These are phyloP conservation scores for Salix brachista DNA, from an alignment of 345 rosid species.

Conservation along the genomic window DNA sequence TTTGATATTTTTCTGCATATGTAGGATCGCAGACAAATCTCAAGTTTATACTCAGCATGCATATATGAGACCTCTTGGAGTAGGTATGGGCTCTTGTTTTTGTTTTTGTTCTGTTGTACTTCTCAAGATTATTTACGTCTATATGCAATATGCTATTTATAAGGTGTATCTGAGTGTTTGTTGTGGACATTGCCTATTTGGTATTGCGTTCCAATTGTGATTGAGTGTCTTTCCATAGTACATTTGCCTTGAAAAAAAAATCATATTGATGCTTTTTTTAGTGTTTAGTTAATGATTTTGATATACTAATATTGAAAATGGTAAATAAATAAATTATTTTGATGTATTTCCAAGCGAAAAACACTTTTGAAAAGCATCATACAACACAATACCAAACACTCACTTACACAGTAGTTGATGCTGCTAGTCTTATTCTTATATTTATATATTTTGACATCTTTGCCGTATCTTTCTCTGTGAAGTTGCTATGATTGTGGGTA, in stretches of 20 bases:
- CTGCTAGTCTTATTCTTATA: not conserved
- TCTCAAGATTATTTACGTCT: not conserved
- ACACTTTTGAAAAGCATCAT: too few species aligned
- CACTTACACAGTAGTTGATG: not conserved
- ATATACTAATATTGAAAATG: too few species aligned
- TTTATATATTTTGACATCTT: not conserved
- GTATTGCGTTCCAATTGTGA: too few species aligned
- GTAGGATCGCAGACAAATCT: conserved; percentile 95
- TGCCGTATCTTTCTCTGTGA: conserved; percentile 12
- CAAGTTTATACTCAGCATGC: conserved; percentile 99
- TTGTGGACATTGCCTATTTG: not conserved
- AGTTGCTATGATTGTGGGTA: conserved; percentile 98
- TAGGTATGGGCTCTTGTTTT: conserved; percentile 47
- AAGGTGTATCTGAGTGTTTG: not conserved
- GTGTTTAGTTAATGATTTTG: too few species aligned
- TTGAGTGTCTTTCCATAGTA: too few species aligned
- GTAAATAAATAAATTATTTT: too few species aligned
- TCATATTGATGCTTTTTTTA: too few species aligned
- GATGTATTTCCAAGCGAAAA: too few species aligned
- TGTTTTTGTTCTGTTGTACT: not conserved
- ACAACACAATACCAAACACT: too few species aligned
- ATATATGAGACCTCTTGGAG: conserved; percentile 99
- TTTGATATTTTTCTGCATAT: not conserved
- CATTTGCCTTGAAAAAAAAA: too few species aligned
- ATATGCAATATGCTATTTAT: not conserved